Percentiles rank a stretch among this genome's conserved stretches.
These are phyloP conservation scores for Chlamydomonas sp. DNA, from an alignment of 139 green algal species.

Conservation along the genomic window DNA sequence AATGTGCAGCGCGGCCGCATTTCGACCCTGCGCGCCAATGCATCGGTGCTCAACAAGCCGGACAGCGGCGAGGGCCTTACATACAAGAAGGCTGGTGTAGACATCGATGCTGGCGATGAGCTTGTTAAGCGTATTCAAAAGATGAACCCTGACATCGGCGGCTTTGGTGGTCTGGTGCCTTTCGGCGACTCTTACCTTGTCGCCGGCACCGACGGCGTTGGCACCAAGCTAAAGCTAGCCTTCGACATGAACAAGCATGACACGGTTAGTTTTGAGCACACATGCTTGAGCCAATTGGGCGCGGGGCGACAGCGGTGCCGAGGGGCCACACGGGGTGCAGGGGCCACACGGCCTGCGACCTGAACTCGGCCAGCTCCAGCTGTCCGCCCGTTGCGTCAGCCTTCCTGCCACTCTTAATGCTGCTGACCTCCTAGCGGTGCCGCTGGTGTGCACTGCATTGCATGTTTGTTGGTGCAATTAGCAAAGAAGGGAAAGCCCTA, in stretches of 20 bases:
- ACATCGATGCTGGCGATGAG: slow-evolving; percentile 98
- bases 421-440: too few species aligned
- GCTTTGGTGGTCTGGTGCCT: slow-evolving; percentile 95
- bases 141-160: slow-evolving; percentile 93
- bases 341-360: too few species aligned
- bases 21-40: neutral
- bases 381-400: too few species aligned
- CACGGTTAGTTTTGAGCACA: slow-evolving; percentile 74
- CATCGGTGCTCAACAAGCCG: slow-evolving; percentile 22
- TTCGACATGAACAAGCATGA: slow-evolving; percentile 97
- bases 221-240: slow-evolving; percentile 98
- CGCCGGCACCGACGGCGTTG: slow-evolving; percentile 96
- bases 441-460: too few species aligned
- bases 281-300: neutral
- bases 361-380: too few species aligned
- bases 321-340: too few species aligned
- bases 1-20: slow-evolving; percentile 1
- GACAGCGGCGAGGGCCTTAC: slow-evolving; percentile 60
- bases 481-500: too few species aligned
- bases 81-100: slow-evolving; percentile 94
- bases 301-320: neutral
- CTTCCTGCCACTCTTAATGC: too few species aligned
- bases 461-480: too few species aligned
- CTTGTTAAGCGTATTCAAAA: slow-evolving; percentile 94
- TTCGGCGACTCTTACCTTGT: slow-evolving; percentile 98